These are phyloP conservation scores for Mycena epipterygia DNA, from an alignment of 768 basidiomycete genomes.

Conservation along the genomic window DNA sequence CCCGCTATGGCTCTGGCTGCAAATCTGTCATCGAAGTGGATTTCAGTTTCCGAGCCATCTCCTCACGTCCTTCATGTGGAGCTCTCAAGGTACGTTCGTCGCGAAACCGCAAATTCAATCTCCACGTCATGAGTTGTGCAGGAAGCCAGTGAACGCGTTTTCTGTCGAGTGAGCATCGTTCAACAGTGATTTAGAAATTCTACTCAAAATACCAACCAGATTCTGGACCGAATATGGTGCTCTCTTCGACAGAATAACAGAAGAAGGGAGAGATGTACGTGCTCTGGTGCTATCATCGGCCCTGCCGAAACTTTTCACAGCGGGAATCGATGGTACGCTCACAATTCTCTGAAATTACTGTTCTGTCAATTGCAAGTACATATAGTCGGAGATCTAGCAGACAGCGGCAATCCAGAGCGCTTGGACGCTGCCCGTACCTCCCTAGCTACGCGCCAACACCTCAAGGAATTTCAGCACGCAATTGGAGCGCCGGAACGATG, in stretches of 20 bases:
- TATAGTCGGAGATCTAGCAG: conserved; percentile 17
- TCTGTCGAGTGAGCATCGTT: conserved; percentile 55
- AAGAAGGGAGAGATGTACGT: conserved; percentile 68
- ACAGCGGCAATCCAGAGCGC: conserved; percentile 53
- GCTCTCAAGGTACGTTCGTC: conserved; percentile 54
- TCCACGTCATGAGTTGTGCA: conserved; percentile 40
- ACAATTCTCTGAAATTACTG: background rate
- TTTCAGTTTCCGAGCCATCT: conserved; percentile 62
- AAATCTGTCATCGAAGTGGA: conserved; percentile 54
- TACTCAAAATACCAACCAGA: conserved; percentile 51
- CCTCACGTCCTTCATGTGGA: conserved; percentile 62
- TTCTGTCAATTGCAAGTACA: no score
- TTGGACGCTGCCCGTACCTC: conserved; percentile 69
- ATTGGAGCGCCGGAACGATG: conserved; percentile 78
- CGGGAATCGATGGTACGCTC: conserved; percentile 82
- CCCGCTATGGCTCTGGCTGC: conserved; percentile 18
- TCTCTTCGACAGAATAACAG: conserved; percentile 69
- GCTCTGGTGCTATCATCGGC: conserved; percentile 81
- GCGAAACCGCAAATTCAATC: background rate
- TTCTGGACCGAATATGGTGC: conserved; percentile 81
- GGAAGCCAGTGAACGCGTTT: conserved; percentile 79
- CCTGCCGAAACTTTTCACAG: conserved; percentile 82
- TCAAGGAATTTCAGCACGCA: conserved; percentile 76
- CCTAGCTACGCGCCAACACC: conserved; percentile 59
- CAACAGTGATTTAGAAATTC: background rate